These are phyloP conservation scores for Syzygium aqueum DNA, from an alignment of 345 rosid genomes.

Conservation along the genomic window DNA sequence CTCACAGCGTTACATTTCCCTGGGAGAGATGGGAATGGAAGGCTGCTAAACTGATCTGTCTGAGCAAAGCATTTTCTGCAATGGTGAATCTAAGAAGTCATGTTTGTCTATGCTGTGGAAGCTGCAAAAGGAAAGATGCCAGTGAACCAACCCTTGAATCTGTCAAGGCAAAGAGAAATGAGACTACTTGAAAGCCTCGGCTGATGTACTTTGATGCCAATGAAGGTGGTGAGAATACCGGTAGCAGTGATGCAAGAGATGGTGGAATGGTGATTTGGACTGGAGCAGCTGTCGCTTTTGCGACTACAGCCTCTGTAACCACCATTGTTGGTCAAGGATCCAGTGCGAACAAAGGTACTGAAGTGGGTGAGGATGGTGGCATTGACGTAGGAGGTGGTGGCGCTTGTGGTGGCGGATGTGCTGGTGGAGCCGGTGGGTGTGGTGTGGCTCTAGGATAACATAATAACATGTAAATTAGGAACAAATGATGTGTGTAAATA, in stretches of 20 bases:
- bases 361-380: neutral
- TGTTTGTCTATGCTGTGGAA: neutral
- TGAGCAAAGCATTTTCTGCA: neutral
- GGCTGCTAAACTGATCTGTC: neutral
- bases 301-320: neutral
- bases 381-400: neutral
- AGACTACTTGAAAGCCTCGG: neutral
- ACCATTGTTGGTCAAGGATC: neutral
- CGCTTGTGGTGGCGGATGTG: neutral
- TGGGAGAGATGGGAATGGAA: neutral
- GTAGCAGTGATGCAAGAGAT: neutral
- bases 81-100: neutral
- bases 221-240: neutral
- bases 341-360: neutral
- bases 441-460: neutral
- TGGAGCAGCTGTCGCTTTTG: neutral
- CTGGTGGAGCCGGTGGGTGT: neutral
- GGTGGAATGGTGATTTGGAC: neutral
- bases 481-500: neutral
- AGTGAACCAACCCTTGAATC: neutral
- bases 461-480: neutral
- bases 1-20: no score
- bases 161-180: neutral
- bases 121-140: neutral
- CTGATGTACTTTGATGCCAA: neutral